Base-by-base conservation (phyloP, 768 basidiomycete species). In the Kwoniella botswanensis region DNA sequence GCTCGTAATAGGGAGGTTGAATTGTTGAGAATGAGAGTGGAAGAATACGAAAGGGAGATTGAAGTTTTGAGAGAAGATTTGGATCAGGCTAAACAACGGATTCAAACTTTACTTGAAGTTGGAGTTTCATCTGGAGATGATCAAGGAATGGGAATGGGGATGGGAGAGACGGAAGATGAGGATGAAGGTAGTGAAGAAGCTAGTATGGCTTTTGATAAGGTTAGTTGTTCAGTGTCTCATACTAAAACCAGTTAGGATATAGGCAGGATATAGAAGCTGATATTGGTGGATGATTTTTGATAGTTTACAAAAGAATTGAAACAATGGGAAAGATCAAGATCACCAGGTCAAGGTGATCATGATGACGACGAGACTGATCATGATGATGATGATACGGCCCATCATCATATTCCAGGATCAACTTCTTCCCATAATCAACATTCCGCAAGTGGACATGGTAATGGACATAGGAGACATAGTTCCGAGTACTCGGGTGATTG, bases 1-100 rank as follows among this genome's bases (percentile, higher is more conserved):
- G 82, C 81, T 12, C 67, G 82, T 5, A 81, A 83, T 63, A 66
- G 79, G 18, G 82, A 83, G 53, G 81, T 81, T n/a, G 82, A 82
- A 10, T 68, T 83, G 0, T 64, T 79, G 26, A 74, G 82, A 15
- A 74, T 74, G 67, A 74, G 81, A 17, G 70, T 76, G 0, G 75
- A 76, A 54, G 81, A 82, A 22, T 75, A 78, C 2, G 81, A 82
- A 59, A 21, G 73, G n/a, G 77, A 81, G 54, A 67, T 79, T 17
- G 76, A 78, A n/a, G 63, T 67, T 3, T 58, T 81, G 52, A 70
- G 79, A 64, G 81, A 82, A 42, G 82, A 83, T 67, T 63, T 83
- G 24, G 71, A 70, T 21, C 72, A 79, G 60, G 73, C 76, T 29
- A 74, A 78, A 57, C 69, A 76, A n/a, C 50, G 79, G 22, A 80